Evolutionary conservation across 1,284 basidiomycete genomes (phyloP).

Genomic region (Prillingera fragicola): DNA sequence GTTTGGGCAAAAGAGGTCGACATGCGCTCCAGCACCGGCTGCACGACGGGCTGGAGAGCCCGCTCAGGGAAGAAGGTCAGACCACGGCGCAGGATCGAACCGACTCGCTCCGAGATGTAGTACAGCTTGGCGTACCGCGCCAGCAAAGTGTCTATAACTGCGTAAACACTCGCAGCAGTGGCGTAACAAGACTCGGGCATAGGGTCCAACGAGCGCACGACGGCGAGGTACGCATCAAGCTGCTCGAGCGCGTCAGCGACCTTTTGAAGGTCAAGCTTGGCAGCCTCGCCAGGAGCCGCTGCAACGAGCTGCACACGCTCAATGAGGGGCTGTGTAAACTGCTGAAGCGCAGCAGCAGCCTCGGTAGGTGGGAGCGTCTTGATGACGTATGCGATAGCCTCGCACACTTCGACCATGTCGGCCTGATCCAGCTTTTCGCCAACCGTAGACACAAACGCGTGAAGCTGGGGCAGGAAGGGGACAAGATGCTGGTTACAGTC

Average conservation of each 20-base stretch:
- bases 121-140: conserved; percentile 71
- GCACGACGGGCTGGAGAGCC: conserved; percentile 62
- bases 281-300: conserved; percentile 47
- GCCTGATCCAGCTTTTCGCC: conserved; percentile 74
- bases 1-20: conserved; percentile 70
- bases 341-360: conserved; percentile 74
- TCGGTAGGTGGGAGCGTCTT: conserved; percentile 78
- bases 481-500: conserved; percentile 94
- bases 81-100: conserved; percentile 80
- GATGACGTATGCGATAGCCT: conserved; percentile 92
- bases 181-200: conserved; percentile 72
- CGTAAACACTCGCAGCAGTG: conserved; percentile 76
- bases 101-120: conserved; percentile 76
- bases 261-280: conserved; percentile 59
- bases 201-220: conserved; percentile 71
- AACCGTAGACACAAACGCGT: conserved; percentile 75
- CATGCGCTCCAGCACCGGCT: conserved; percentile 70
- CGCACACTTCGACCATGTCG: conserved; percentile 85
- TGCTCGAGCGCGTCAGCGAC: conserved; percentile 78
- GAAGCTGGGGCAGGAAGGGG: conserved; percentile 84
- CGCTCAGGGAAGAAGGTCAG: conserved; percentile 70
- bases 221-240: conserved; percentile 76
- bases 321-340: conserved; percentile 63
- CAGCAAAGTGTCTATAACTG: conserved; percentile 74
- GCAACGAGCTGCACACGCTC: conserved; percentile 49